phyloP scores from a whole-genome alignment of 352 stramenopile species.

The Globisporangium mamillatum region DNA sequence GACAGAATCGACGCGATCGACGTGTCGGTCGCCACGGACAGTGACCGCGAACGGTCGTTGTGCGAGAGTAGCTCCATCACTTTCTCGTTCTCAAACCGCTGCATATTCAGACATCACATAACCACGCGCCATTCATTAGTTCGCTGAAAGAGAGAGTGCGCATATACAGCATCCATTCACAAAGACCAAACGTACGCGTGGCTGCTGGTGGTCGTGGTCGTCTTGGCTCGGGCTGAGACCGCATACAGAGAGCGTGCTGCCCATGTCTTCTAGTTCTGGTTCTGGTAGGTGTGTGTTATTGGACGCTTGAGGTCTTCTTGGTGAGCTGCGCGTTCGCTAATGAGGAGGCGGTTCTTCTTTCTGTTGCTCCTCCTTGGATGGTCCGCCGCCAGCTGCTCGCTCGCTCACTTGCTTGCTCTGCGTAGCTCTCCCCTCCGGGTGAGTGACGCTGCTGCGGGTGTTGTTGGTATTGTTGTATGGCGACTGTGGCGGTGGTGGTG shows the following conservation, averaged over 20 bases:
- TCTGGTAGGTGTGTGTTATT: not conserved
- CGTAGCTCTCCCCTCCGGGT: not conserved
- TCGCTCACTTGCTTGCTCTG: not conserved
- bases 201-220: conserved; percentile 19
- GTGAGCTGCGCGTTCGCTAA: conserved; percentile 2
- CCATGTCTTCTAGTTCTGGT: conserved; percentile 21
- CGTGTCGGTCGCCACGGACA: conserved; percentile 41
- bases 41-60: conserved; percentile 30
- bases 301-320: not conserved
- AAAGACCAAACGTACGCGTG: conserved; percentile 18
- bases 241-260: conserved; percentile 36
- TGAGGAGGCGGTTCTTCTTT: conserved; percentile 1
- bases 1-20: conserved; percentile 60
- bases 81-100: conserved; percentile 22
- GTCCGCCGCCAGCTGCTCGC: not conserved
- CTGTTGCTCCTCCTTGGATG: conserved; percentile 1
- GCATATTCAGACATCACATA: not conserved
- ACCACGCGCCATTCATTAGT: not conserved
- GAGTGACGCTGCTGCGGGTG: not conserved
- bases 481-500: not conserved
- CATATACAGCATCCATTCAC: not conserved
- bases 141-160: not conserved
- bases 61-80: conserved; percentile 26
- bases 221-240: conserved; percentile 24
- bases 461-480: not conserved